phyloP scores from a whole-genome alignment of 139 green algal species.

The Coelastrella sp. region DNA sequence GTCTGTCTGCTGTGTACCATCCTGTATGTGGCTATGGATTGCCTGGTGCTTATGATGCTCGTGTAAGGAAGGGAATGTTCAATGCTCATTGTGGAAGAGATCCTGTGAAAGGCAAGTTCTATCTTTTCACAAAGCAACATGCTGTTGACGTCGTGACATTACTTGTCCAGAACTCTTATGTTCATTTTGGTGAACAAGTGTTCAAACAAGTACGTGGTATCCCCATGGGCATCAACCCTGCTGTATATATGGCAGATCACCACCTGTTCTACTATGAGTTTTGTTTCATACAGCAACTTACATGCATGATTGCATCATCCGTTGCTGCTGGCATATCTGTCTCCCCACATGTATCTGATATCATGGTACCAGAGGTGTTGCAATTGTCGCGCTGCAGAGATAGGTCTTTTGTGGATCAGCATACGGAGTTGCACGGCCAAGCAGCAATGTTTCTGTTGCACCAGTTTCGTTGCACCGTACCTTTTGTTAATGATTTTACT shows the following conservation, averaged over 20 bases:
- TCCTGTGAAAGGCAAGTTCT: background rate
- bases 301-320: background rate
- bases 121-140: background rate
- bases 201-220: conserved; percentile 12
- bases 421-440: background rate
- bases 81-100: background rate
- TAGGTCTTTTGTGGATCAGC: background rate
- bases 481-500: conserved; percentile 19
- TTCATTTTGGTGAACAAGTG: background rate
- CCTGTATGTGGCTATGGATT: background rate
- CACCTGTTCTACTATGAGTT: conserved; percentile 16
- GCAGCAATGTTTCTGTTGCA: background rate
- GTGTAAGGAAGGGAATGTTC: background rate
- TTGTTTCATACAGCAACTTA: background rate
- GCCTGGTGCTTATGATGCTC: background rate
- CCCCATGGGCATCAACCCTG: conserved; percentile 32
- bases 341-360: background rate
- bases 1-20: background rate
- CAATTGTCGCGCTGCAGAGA: background rate
- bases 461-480: background rate
- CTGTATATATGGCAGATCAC: conserved; percentile 22
- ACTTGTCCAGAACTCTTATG: background rate
- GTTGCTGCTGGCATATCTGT: background rate
- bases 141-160: background rate
- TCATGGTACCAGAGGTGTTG: background rate